Conservation (phyloP, 306 rosid species). For the Rosa chinensis region DNA sequence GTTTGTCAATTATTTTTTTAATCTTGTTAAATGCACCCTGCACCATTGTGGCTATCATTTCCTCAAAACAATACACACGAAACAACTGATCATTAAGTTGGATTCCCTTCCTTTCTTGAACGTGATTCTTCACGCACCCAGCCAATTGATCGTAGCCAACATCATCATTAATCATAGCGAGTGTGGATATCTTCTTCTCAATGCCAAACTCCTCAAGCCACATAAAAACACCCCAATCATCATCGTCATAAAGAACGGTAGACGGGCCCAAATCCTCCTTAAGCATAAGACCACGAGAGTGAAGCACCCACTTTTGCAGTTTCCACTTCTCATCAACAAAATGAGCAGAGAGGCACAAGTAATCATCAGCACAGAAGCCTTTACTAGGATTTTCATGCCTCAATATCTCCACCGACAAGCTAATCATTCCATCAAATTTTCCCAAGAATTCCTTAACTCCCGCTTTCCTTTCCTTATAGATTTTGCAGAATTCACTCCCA, state of each 20-base stretch:
- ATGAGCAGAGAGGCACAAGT: constrained; percentile 11
- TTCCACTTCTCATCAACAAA: constrained; percentile 19
- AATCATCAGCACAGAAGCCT: background rate
- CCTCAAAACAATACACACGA: background rate
- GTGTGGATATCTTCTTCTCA: constrained; percentile 10
- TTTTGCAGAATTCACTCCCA: background rate
- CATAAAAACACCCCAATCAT: constrained; percentile 8
- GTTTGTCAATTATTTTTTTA: background rate
- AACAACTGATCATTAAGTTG: background rate
- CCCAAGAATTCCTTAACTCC: background rate
- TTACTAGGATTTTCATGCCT: background rate
- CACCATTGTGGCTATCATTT: background rate
- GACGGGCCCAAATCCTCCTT: background rate
- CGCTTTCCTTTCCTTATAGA: background rate
- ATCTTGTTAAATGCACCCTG: constrained; percentile 6
- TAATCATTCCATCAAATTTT: constrained; percentile 12
- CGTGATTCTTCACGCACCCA: background rate
- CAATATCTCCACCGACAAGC: background rate
- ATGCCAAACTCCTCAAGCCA: background rate
- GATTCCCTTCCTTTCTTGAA: background rate
- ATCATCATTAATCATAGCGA: background rate
- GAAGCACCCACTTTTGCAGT: constrained; percentile 16
- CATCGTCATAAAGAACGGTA: background rate
- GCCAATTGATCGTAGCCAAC: background rate
- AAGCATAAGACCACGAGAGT: background rate